Evolutionary conservation across 208 protist species (phyloP).

Genomic region (Crithidia expoeki): DNA sequence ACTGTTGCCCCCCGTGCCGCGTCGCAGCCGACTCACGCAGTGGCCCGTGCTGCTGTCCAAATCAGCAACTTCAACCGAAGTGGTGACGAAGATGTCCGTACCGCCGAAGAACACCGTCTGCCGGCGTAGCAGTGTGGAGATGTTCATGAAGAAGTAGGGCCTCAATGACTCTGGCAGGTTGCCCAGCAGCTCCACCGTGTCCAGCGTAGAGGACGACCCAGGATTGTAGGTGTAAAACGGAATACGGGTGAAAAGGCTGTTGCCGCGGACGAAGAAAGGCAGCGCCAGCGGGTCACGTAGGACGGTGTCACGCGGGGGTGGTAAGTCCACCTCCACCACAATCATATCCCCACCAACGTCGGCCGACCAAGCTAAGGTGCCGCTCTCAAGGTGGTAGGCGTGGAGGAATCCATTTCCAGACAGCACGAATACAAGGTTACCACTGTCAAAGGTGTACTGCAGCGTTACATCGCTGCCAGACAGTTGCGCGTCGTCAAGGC

Average conservation of each 20-base stretch:
- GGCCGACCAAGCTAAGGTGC: conserved; percentile 39
- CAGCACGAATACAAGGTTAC: conserved; percentile 52
- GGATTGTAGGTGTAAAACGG: conserved; percentile 24
- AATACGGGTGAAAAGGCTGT: conserved; percentile 60
- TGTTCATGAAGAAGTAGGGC: conserved; percentile 71
- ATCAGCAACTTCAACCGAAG: conserved; percentile 53
- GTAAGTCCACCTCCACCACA: conserved; percentile 28
- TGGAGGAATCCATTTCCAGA: conserved; percentile 48
- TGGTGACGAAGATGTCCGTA: conserved; percentile 75
- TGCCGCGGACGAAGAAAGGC: conserved; percentile 68
- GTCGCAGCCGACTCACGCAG: neutral
- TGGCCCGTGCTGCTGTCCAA: conserved; percentile 50
- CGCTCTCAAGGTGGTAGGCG: conserved; percentile 45
- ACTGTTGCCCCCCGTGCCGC: neutral
- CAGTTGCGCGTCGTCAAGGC: neutral
- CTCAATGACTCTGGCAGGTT: conserved; percentile 20
- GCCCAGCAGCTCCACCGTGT: conserved; percentile 9
- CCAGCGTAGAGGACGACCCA: neutral
- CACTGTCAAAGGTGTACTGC: conserved; percentile 39
- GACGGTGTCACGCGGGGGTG: conserved; percentile 27
- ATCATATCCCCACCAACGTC: conserved; percentile 41
- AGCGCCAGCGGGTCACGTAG: conserved; percentile 60
- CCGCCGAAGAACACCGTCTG: conserved; percentile 45
- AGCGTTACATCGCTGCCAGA: conserved; percentile 32
- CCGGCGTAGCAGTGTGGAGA: conserved; percentile 69